Evolutionary conservation across 148 eudicot species (phyloP).

Genomic region (Euryodendron excelsum): DNA sequence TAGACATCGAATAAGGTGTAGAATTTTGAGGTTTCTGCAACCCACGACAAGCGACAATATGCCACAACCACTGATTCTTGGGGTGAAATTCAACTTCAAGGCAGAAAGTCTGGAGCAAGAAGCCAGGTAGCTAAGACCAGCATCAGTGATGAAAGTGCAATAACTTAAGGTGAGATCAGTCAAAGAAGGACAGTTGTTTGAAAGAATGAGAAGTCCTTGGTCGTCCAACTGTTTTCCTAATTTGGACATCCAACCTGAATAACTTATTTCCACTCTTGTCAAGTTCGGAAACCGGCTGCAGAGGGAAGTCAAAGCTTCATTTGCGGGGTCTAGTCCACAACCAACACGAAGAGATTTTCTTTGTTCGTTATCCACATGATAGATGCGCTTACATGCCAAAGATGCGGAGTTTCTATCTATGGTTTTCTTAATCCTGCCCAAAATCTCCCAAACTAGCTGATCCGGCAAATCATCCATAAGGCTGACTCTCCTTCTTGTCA

Average conservation of each 20-base stretch:
- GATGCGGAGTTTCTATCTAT: conserved; percentile 65
- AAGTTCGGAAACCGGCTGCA: conserved; percentile 76
- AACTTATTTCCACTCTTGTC: conserved; percentile 62
- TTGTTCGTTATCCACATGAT: conserved; percentile 61
- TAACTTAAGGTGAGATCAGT: conserved; percentile 73
- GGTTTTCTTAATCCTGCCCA: conserved; percentile 44
- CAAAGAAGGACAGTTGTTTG: conserved; percentile 55
- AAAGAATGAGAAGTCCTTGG: conserved; percentile 59
- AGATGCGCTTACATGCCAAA: conserved; percentile 65
- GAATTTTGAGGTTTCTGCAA: conserved; percentile 53
- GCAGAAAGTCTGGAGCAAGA: conserved; percentile 69
- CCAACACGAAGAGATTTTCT: conserved; percentile 69
- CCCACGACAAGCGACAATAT: conserved; percentile 72
- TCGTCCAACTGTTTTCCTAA: conserved; percentile 84
- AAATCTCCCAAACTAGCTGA: conserved; percentile 61
- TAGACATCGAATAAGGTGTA: conserved; percentile 73
- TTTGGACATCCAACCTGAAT: conserved; percentile 92
- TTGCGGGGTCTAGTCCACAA: conserved; percentile 83
- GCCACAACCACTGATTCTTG: conserved; percentile 83
- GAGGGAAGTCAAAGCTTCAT: conserved; percentile 57
- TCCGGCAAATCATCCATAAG: conserved; percentile 75
- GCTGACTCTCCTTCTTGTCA: not conserved
- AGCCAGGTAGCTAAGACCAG: conserved; percentile 65
- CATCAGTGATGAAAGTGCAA: conserved; percentile 83
- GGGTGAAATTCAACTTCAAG: conserved; percentile 68